Evolutionary conservation across 306 rosid species (phyloP).

Genomic region (Mimosa pudica): DNA sequence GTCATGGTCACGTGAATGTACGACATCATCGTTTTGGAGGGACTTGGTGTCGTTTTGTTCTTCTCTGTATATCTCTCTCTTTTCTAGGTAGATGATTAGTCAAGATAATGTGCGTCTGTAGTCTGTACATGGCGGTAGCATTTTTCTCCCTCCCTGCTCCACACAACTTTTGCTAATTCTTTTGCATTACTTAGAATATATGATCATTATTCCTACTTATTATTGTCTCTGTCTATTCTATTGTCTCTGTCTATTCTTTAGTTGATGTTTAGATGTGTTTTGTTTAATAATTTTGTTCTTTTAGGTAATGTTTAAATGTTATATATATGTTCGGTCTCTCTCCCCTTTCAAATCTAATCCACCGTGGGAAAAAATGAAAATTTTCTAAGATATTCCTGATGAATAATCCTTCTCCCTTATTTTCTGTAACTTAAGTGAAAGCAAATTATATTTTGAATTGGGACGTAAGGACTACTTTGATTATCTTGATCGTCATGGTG

Average conservation of each 20-base stretch:
- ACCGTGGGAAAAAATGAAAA: too few species aligned
- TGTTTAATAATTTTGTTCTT: too few species aligned
- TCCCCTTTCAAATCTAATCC: too few species aligned
- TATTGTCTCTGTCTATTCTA: too few species aligned
- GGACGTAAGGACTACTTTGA: background rate
- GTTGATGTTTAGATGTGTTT: background rate
- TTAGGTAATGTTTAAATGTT: too few species aligned
- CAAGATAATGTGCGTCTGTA: background rate
- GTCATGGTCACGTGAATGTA: constrained; percentile 16
- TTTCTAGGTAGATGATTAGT: background rate
- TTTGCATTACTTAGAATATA: background rate
- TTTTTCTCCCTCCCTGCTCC: background rate
- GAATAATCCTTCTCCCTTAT: too few species aligned
- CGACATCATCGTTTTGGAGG: background rate
- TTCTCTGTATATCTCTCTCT: background rate
- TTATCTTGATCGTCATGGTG: background rate
- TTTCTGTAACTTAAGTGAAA: too few species aligned
- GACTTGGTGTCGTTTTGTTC: constrained; percentile 18
- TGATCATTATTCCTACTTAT: background rate
- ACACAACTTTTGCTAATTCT: background rate
- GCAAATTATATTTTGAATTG: too few species aligned
- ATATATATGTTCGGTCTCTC: too few species aligned
- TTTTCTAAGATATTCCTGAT: too few species aligned
- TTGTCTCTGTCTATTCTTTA: too few species aligned
- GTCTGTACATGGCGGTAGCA: background rate